Percentiles rank a stretch among this genome's conserved stretches.
Evolutionary conservation across 768 basidiomycete genomes (phyloP).

Genomic region (Boletus reticuloceps): DNA sequence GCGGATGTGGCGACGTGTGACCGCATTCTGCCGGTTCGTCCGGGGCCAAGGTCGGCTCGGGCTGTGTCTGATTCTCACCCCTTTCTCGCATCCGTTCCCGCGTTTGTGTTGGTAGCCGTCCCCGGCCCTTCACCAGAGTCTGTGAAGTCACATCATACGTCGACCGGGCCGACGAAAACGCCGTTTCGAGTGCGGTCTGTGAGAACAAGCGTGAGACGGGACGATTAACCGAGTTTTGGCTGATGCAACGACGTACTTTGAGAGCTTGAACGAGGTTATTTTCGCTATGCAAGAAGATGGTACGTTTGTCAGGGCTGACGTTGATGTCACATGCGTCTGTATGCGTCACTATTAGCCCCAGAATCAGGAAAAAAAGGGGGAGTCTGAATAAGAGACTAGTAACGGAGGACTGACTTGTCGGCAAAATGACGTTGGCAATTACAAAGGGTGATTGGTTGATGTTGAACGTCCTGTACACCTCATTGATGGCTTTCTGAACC

Average conservation of each 20-base stretch:
- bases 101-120: neutral
- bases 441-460: slow-evolving; percentile 75
- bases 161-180: slow-evolving; percentile 69
- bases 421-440: slow-evolving; percentile 79
- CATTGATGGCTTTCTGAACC: slow-evolving; percentile 90
- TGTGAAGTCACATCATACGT: slow-evolving; percentile 56
- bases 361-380: neutral
- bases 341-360: neutral
- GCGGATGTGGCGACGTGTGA: neutral
- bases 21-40: neutral
- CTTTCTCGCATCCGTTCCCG: neutral
- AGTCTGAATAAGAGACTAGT: neutral
- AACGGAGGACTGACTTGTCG: slow-evolving; percentile 54
- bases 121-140: slow-evolving; percentile 11
- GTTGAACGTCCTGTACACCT: slow-evolving; percentile 86
- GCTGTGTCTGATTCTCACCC: slow-evolving; percentile 3
- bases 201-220: neutral
- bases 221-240: neutral
- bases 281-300: slow-evolving; percentile 89
- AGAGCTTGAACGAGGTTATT: slow-evolving; percentile 71
- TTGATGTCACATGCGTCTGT: slow-evolving; percentile 87
- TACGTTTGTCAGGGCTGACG: slow-evolving; percentile 95
- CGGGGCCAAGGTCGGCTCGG: neutral
- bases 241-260: slow-evolving; percentile 48
- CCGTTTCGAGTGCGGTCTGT: slow-evolving; percentile 63